phyloP scores from a whole-genome alignment of 495 filamentous ascomycete genomes.

The Corynascus novoguineensis region DNA sequence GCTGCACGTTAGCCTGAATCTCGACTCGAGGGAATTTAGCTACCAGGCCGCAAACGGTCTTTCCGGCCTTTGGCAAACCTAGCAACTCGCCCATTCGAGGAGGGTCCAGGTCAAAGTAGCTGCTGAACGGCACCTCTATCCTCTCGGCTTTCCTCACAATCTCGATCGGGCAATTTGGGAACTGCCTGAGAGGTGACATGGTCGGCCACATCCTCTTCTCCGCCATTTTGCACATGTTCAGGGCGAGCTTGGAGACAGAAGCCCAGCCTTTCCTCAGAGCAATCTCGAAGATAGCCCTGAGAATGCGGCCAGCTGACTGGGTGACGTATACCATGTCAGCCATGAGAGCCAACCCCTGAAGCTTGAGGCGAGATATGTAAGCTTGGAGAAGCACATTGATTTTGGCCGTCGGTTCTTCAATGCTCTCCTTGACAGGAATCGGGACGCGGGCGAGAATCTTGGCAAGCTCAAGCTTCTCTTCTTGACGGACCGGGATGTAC shows the following conservation, averaged over 20 bases:
- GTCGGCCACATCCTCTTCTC: constrained; percentile 99
- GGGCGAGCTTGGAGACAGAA: constrained; percentile 82
- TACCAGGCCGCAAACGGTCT: constrained; percentile 75
- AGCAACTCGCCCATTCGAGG: constrained; percentile 96
- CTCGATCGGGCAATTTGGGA: constrained; percentile 72
- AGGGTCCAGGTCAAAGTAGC: constrained; percentile 92
- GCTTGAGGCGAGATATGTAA: constrained; percentile 89
- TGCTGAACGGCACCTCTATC: constrained; percentile 89
- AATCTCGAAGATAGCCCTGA: constrained; percentile 95
- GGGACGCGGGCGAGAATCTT: constrained; percentile 87
- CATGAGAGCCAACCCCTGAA: constrained; percentile 94
- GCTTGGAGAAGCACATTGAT: constrained; percentile 99
- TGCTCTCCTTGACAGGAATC: constrained; percentile 93
- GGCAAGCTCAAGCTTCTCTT: constrained; percentile 93
- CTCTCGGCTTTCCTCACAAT: constrained; percentile 88
- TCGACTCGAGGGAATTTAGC: constrained; percentile 91
- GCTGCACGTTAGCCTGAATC: constrained; percentile 86
- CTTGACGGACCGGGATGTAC: constrained; percentile 95
- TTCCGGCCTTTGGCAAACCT: constrained; percentile 84
- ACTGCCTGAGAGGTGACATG: constrained; percentile 93
- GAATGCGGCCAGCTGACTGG: constrained; percentile 92
- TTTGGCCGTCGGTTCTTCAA: constrained; percentile 95
- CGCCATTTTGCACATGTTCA: constrained; percentile 98
- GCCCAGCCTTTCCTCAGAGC: constrained; percentile 94
- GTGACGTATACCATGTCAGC: constrained; percentile 98